Evolutionary conservation across 805 yeast species (phyloP).

Genomic region (Yarrowia sp.): DNA sequence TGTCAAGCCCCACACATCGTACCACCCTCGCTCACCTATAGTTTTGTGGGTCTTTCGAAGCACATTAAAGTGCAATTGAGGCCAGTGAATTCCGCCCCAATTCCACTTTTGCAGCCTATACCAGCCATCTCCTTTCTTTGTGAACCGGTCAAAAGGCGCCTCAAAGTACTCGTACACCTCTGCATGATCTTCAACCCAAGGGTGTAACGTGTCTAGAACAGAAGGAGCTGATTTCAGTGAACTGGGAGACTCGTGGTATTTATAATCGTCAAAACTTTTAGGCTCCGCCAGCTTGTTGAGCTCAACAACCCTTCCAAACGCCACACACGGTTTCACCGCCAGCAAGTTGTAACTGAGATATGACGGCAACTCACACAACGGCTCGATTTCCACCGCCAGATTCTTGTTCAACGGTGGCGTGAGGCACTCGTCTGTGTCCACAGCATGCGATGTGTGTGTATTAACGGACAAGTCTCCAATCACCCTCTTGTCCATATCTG

Average conservation of each 20-base stretch:
- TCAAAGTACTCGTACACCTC: conserved; percentile 41
- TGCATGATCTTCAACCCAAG: conserved; percentile 22
- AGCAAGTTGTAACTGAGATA: conserved; percentile 78
- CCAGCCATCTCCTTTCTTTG: conserved; percentile 31
- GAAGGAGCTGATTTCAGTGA: conserved; percentile 31
- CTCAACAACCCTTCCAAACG: conserved; percentile 29
- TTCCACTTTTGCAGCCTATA: conserved; percentile 34
- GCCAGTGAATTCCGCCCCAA: conserved; percentile 41
- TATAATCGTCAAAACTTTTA: not conserved
- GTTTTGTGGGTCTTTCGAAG: conserved; percentile 32
- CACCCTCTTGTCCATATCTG: not conserved
- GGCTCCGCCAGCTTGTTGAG: conserved; percentile 9
- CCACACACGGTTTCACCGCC: conserved; percentile 73
- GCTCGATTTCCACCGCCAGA: conserved; percentile 46
- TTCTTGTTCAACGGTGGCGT: conserved; percentile 13
- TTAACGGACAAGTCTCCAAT: conserved; percentile 10
- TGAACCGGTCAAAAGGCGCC: conserved; percentile 34
- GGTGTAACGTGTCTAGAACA: conserved; percentile 22
- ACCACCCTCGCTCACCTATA: conserved; percentile 37
- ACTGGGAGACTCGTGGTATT: conserved; percentile 22
- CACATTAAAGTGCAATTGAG: conserved; percentile 39
- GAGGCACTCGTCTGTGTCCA: conserved; percentile 13
- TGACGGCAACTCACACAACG: conserved; percentile 64
- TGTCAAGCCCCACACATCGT: conserved; percentile 45
- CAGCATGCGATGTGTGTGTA: conserved; percentile 1